These are phyloP conservation scores for Geosmithia flava DNA, from an alignment of 2,329 filamentous ascomycete genomes.

Conservation along the genomic window DNA sequence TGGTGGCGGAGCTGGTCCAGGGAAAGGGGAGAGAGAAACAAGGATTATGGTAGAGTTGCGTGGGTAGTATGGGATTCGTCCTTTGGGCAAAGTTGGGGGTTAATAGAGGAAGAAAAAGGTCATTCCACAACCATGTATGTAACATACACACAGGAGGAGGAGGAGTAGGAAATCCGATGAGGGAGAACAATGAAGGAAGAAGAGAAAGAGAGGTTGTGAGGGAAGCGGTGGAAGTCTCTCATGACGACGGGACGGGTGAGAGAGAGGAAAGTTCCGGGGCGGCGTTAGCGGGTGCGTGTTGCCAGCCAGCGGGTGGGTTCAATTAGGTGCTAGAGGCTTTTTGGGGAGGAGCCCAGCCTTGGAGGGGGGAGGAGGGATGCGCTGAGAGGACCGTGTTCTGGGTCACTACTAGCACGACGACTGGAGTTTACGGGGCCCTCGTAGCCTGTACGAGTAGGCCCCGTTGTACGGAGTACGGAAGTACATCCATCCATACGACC, in stretches of 20 bases:
- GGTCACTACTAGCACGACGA: too few species aligned
- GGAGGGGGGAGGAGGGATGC: too few species aligned
- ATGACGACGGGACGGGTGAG: conserved; percentile 1
- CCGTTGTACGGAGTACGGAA: too few species aligned
- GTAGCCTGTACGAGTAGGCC: too few species aligned
- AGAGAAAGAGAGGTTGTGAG: neutral
- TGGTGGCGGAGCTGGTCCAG: neutral
- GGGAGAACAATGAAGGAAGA: neutral
- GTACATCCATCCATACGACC: too few species aligned
- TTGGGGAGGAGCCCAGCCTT: too few species aligned
- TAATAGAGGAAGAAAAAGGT: too few species aligned
- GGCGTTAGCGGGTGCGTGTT: neutral
- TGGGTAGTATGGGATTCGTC: neutral
- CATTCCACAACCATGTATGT: neutral
- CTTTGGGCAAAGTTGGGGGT: too few species aligned
- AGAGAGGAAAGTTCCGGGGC: conserved; percentile 1
- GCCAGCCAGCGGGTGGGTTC: neutral
- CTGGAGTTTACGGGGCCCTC: too few species aligned
- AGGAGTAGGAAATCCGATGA: neutral
- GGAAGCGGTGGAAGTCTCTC: neutral
- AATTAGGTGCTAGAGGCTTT: neutral
- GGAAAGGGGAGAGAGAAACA: neutral
- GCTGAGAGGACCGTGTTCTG: too few species aligned
- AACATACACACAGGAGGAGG: too few species aligned
- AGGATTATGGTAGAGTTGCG: neutral